phyloP scores from a whole-genome alignment of 2,329 filamentous ascomycete species.

The Decorospora gaudefroyi region DNA sequence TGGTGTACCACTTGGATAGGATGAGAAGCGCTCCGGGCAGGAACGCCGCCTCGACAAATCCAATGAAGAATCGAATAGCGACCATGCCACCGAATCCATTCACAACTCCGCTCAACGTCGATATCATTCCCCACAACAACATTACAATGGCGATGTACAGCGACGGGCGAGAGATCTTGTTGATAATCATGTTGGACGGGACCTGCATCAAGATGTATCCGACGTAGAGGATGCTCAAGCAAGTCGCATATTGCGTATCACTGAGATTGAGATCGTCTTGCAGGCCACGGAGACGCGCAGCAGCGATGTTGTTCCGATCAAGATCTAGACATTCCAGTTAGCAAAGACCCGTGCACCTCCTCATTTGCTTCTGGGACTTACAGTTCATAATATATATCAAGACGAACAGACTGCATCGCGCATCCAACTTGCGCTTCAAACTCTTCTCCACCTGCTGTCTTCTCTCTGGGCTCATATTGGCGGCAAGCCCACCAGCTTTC shows the following conservation, averaged over 20 bases:
- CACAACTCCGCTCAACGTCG: conserved; percentile 40
- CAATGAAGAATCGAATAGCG: conserved; percentile 46
- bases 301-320: conserved; percentile 43
- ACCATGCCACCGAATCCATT: conserved; percentile 47
- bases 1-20: conserved; percentile 69
- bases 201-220: conserved; percentile 35
- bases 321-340: conserved; percentile 3
- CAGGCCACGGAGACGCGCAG: conserved; percentile 41
- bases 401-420: conserved; percentile 41
- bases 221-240: conserved; percentile 38
- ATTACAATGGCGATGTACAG: conserved; percentile 47
- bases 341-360: conserved; percentile 14
- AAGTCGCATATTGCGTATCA: conserved; percentile 43
- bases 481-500: conserved; percentile 21
- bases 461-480: conserved; percentile 38
- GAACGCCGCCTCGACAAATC: conserved; percentile 54
- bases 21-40: conserved; percentile 67
- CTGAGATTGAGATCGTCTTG: conserved; percentile 39
- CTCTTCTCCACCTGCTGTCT: conserved; percentile 40
- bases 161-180: conserved; percentile 40
- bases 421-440: conserved; percentile 43
- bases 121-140: conserved; percentile 49
- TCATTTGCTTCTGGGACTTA: conserved; percentile 12
- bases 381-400: conserved; percentile 47
- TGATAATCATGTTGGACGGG: conserved; percentile 54